Evolutionary conservation across 2,329 filamentous ascomycete species (phyloP), one percentile per base, ranked within the genome.

Genomic region (Colletotrichum limetticola): DNA sequence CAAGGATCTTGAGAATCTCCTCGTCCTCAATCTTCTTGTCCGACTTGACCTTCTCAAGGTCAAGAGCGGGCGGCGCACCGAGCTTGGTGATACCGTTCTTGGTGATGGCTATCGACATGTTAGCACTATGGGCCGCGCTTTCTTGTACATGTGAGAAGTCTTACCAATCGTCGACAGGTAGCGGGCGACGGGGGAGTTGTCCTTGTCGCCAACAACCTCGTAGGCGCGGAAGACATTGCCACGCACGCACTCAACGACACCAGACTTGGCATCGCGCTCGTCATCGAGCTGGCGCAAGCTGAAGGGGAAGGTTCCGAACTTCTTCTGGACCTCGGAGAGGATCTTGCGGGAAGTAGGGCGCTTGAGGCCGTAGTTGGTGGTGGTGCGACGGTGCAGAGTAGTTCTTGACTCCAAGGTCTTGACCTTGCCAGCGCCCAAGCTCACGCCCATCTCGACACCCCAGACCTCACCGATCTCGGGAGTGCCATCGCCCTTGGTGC

Each of bases 21-120:
- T 97, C 95, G 76, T 98, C 96, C 77, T 92, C 93, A 80, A 99
- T 98, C 90, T 98, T 98, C 91, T 98, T 98, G 84, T 98, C 95
- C 42, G 94, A 93, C 90, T 98, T 93, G 88, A 93, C 91, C 87
- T 95, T 95, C 81, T 89, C 90, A 74, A 97, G 83, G 81, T 98
- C 95, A 75, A 93, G 88, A 26, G 92, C 83, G 74, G 94, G 91
- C 42, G 97, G 92, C 30, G 90, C 92, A 78, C 94, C 92, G 71
- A 99, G 87, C 86, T 94, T 94, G 80, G 93, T 95, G 79, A 99
- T 88, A 77, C 97, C 97, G 83, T 98, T 98, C 91, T 99, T 99
- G 80, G 95, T 98, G 83, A 99, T 95, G 74, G 95, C 97, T 98
- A 76, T 63, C 72, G 46, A 26, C 12, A 52, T 30, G 52, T 74